phyloP scores from a whole-genome alignment of 2,329 filamentous ascomycete species.

The Bisporella sp. region DNA sequence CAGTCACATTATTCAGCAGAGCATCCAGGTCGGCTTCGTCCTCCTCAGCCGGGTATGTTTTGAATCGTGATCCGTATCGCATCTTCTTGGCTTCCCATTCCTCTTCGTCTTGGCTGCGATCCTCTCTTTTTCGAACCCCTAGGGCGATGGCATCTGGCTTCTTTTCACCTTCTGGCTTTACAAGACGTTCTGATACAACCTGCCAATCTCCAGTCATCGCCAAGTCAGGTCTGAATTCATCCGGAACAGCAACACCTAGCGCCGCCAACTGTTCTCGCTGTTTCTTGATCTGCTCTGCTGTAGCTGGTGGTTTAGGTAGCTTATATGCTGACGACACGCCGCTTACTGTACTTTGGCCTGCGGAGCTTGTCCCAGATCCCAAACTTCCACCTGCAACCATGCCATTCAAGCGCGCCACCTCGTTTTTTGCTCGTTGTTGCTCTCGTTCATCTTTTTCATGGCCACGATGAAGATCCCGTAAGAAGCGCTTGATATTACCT shows the following conservation, averaged over 20 bases:
- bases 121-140: conserved; percentile 56
- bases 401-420: conserved; percentile 80
- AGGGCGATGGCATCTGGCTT: conserved; percentile 36
- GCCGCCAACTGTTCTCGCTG: conserved; percentile 85
- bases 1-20: conserved; percentile 21
- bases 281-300: conserved; percentile 64
- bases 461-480: conserved; percentile 79
- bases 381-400: conserved; percentile 46
- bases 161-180: conserved; percentile 37
- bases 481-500: conserved; percentile 76
- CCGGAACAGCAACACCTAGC: conserved; percentile 79
- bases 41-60: conserved; percentile 26
- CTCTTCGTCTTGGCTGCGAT: conserved; percentile 53
- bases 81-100: conserved; percentile 53
- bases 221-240: conserved; percentile 70
- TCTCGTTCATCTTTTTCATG: conserved; percentile 78
- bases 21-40: conserved; percentile 33
- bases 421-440: conserved; percentile 72
- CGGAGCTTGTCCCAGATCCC: conserved; percentile 9
- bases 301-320: conserved; percentile 24
- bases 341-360: conserved; percentile 18
- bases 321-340: conserved; percentile 20
- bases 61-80: conserved; percentile 29
- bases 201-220: conserved; percentile 89
- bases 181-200: conserved; percentile 37